A percentile compares a stretch with the other conserved stretches of the same genome.
phyloP scores from a whole-genome alignment of 1,284 basidiomycete genomes.

The Polyporus tsugae region DNA sequence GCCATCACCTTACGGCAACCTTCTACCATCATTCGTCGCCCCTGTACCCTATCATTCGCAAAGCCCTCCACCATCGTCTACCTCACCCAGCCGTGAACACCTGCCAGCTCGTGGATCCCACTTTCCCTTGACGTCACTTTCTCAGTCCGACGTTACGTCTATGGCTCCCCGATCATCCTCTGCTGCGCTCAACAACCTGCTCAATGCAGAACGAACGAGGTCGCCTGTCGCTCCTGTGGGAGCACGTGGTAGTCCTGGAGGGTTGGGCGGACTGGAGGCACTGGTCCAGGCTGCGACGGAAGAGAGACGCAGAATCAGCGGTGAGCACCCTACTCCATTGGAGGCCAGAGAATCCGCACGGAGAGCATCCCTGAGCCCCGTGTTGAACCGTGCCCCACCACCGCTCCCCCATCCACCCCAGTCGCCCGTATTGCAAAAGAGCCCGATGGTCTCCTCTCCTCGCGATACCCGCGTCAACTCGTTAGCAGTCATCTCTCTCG shows the following conservation, averaged over 20 bases:
- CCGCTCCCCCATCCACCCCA: constrained; percentile 25
- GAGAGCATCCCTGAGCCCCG: constrained; percentile 37
- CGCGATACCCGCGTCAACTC: constrained; percentile 31
- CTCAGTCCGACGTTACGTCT: constrained; percentile 18
- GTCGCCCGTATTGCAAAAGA: constrained; percentile 27
- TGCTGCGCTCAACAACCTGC: constrained; percentile 37
- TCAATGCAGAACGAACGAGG: constrained; percentile 35
- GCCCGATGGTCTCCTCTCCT: constrained; percentile 26
- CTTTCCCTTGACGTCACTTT: constrained; percentile 22
- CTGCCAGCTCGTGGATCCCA: constrained; percentile 5
- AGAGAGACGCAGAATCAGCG: constrained; percentile 55
- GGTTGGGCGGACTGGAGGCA: constrained; percentile 55
- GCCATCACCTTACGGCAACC: constrained; percentile 17
- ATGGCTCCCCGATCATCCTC: constrained; percentile 25
- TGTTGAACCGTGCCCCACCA: constrained; percentile 30
- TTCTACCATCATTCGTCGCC: constrained; percentile 20
- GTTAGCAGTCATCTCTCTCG: constrained; percentile 27
- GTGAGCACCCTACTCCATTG: constrained; percentile 35
- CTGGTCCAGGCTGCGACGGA: constrained; percentile 64
- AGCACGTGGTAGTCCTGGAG: constrained; percentile 24
- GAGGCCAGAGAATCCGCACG: constrained; percentile 28
- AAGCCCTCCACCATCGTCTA: constrained; percentile 15
- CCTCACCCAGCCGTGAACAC: constrained; percentile 18
- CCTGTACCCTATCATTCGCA: constrained; percentile 14
- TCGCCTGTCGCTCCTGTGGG: constrained; percentile 32